phyloP scores from a whole-genome alignment of 805 yeast genomes.

The Metschnikowia aberdeeniae region DNA sequence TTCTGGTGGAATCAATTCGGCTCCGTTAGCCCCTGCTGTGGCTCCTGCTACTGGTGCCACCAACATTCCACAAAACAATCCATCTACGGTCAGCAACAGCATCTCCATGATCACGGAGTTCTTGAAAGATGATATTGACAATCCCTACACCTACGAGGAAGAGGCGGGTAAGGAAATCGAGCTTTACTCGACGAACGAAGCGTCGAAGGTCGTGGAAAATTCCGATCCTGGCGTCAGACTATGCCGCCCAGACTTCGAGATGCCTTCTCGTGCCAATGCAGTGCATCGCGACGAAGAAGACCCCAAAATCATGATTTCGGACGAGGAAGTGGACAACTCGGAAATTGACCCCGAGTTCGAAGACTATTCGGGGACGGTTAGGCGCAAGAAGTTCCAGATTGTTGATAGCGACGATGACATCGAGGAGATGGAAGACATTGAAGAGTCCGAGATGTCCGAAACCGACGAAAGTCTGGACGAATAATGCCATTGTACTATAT shows the following conservation, averaged over 20 bases:
- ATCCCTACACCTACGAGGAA: constrained; percentile 55
- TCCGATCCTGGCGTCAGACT: constrained; percentile 2
- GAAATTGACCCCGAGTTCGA: constrained; percentile 10
- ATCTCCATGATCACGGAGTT: constrained; percentile 57
- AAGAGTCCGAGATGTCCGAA: constrained; percentile 5
- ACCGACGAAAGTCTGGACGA: constrained; percentile 1
- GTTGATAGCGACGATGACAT: constrained; percentile 17
- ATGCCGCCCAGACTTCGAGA: constrained; percentile 15
- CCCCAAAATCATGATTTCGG: constrained; percentile 6
- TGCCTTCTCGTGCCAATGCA: constrained; percentile 6
- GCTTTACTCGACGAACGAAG: constrained; percentile 20
- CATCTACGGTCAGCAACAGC: constrained; percentile 36
- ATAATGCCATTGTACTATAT: not conserved
- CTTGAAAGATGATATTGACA: constrained; percentile 64
- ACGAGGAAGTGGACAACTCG: constrained; percentile 4
- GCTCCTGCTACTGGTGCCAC: constrained; percentile 3
- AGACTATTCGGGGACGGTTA: not conserved
- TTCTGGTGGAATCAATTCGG: constrained; percentile 76
- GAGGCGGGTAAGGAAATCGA: constrained; percentile 48
- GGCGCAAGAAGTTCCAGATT: not conserved
- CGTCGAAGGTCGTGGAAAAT: constrained; percentile 12
- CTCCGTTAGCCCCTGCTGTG: constrained; percentile 36
- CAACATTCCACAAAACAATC: constrained; percentile 2
- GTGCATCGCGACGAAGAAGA: constrained; percentile 7
- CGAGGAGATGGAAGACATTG: constrained; percentile 14